Evolutionary conservation across 2,329 filamentous ascomycete species (phyloP).

Genomic region (Apiospora marii): DNA sequence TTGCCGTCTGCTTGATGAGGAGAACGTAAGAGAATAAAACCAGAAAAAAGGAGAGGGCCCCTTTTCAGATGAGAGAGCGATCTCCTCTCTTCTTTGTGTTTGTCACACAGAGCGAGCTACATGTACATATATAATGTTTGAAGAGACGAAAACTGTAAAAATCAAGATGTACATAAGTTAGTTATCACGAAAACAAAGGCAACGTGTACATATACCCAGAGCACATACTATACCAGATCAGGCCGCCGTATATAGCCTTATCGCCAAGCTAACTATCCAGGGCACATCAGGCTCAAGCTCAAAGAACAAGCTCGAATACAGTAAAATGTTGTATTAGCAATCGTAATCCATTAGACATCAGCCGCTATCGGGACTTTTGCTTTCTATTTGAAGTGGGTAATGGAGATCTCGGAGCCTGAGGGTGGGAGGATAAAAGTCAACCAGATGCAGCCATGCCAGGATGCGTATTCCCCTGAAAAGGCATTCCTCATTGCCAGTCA

Average conservation of each 20-base stretch:
- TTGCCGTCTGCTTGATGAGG: slow-evolving; percentile 51
- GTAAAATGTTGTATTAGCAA: neutral
- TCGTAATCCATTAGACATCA: slow-evolving; percentile 14
- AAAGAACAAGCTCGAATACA: neutral
- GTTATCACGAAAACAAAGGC: neutral
- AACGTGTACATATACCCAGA: neutral
- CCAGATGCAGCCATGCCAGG: neutral
- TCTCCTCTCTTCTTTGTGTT: neutral
- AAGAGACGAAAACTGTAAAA: slow-evolving; percentile 13
- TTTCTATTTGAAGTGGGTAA: neutral
- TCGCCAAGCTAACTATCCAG: neutral
- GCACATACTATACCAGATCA: neutral
- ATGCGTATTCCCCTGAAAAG: neutral
- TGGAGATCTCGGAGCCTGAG: neutral
- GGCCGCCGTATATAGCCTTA: neutral
- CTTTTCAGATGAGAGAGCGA: neutral
- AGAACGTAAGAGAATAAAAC: slow-evolving; percentile 27
- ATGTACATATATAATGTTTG: slow-evolving; percentile 16
- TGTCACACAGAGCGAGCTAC: neutral
- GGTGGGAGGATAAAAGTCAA: neutral
- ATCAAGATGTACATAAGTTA: neutral
- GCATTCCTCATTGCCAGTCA: neutral
- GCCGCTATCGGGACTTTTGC: neutral
- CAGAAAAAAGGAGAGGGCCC: neutral
- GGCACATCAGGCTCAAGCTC: too few species aligned